Conservation (phyloP, 106 monocot genomes). For the Vanilla planifolia region DNA sequence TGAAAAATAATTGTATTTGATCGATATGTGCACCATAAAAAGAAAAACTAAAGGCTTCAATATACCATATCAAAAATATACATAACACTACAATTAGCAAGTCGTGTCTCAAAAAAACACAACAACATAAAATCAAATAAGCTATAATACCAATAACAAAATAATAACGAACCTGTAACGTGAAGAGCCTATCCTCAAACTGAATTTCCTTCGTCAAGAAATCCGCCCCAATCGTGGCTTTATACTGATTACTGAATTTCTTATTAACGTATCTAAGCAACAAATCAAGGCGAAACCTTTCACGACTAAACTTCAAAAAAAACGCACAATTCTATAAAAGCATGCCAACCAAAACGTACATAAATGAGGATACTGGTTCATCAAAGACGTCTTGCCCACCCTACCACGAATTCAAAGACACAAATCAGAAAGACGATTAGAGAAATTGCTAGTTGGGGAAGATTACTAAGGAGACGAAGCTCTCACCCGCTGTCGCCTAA, state of each 20-base stretch:
- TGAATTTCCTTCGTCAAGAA: conserved; percentile 79
- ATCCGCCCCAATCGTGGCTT: conserved; percentile 74
- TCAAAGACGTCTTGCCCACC: conserved; percentile 38
- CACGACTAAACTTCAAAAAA: not conserved
- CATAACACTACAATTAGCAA: no score
- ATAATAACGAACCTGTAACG: conserved; percentile 25
- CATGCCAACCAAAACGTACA: not conserved
- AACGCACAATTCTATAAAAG: not conserved
- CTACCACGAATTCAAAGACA: conserved; percentile 19
- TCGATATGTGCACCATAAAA: no score
- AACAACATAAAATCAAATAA: not conserved
- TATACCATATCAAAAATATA: no score
- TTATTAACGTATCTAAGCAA: conserved; percentile 33
- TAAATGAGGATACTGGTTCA: conserved; percentile 30
- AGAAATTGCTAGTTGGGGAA: not conserved
- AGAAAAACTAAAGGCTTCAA: no score
- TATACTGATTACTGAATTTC: conserved; percentile 73
- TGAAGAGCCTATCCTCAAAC: conserved; percentile 59
- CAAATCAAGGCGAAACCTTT: conserved; percentile 1
- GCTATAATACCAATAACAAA: not conserved
- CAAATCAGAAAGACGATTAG: not conserved
- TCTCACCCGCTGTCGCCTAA: conserved; percentile 72
- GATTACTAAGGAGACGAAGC: not conserved
- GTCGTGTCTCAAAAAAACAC: not conserved
- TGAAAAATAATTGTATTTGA: no score